These are phyloP conservation scores for Spinacia oleracea DNA, from an alignment of 179 eudicot species.

Conservation along the genomic window DNA sequence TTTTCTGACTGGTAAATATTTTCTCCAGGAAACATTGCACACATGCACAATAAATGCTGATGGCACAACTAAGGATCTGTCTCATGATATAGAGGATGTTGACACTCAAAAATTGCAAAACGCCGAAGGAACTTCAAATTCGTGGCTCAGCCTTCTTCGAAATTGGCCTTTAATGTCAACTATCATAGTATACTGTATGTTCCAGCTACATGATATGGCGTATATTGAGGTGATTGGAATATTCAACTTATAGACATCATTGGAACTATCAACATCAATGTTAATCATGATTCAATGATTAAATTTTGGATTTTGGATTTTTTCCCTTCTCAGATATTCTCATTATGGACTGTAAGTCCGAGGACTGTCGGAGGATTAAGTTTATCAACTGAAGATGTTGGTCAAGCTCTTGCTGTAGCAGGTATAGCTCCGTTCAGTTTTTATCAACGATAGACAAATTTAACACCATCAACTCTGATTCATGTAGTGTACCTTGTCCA, in stretches of 20 bases:
- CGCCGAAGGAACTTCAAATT: slow-evolving; percentile 1
- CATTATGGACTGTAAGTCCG: slow-evolving; percentile 67
- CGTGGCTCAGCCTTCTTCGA: slow-evolving; percentile 41
- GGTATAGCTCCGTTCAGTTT: slow-evolving; percentile 32
- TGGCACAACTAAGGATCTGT: slow-evolving; percentile 6
- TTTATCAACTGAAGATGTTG: slow-evolving; percentile 51
- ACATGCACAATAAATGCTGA: slow-evolving; percentile 32
- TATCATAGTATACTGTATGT: slow-evolving; percentile 53
- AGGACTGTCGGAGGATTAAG: slow-evolving; percentile 50
- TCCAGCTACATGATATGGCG: slow-evolving; percentile 73
- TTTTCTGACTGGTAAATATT: neutral
- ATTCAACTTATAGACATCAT: neutral
- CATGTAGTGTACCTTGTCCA: neutral
- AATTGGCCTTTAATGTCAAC: slow-evolving; percentile 71
- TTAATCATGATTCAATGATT: neutral
- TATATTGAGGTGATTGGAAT: slow-evolving; percentile 46
- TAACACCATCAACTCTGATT: neutral
- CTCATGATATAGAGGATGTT: slow-evolving; percentile 24
- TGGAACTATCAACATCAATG: neutral
- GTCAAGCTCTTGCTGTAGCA: slow-evolving; percentile 62
- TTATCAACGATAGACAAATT: too few species aligned
- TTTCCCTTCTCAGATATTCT: slow-evolving; percentile 49
- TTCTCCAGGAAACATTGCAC: slow-evolving; percentile 64
- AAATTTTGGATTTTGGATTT: neutral
- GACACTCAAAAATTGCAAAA: slow-evolving; percentile 20